phyloP scores from a whole-genome alignment of 2,329 filamentous ascomycete species.

The Colletotrichum costaricense region DNA sequence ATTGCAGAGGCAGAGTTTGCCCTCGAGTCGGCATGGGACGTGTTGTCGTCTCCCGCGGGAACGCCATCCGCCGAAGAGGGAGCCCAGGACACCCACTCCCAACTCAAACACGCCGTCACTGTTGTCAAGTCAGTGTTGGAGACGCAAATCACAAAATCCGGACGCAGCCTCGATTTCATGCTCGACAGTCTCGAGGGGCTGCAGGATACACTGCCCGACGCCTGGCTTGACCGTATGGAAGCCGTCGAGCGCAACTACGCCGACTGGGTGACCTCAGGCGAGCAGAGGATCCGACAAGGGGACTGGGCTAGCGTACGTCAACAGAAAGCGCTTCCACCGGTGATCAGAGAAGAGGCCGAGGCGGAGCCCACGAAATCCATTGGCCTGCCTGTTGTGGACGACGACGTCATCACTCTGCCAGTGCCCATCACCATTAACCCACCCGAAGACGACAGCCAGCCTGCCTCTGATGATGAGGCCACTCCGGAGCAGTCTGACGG shows the following conservation, averaged over 20 bases:
- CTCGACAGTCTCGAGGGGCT: slow-evolving; percentile 87
- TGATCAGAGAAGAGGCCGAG: slow-evolving; percentile 37
- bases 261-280: slow-evolving; percentile 83
- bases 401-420: slow-evolving; percentile 2
- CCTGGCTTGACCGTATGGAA: slow-evolving; percentile 91
- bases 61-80: not conserved
- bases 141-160: slow-evolving; percentile 75
- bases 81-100: slow-evolving; percentile 38
- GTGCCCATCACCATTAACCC: slow-evolving; percentile 26
- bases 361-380: not conserved
- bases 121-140: slow-evolving; percentile 74
- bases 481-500: slow-evolving; percentile 18
- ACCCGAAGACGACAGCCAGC: slow-evolving; percentile 11
- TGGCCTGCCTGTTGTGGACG: slow-evolving; percentile 2
- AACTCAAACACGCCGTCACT: slow-evolving; percentile 57
- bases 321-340: not conserved
- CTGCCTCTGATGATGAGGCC: not conserved
- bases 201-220: slow-evolving; percentile 84
- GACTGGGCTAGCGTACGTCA: slow-evolving; percentile 57
- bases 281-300: slow-evolving; percentile 76
- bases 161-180: slow-evolving; percentile 82
- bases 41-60: slow-evolving; percentile 54
- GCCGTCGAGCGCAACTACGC: slow-evolving; percentile 80
- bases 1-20: slow-evolving; percentile 75
- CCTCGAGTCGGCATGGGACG: slow-evolving; percentile 74